A percentile compares a stretch with the other conserved stretches of the same genome.
phyloP scores from a whole-genome alignment of 176 grass and related monocot genomes.

The Olyra latifolia region DNA sequence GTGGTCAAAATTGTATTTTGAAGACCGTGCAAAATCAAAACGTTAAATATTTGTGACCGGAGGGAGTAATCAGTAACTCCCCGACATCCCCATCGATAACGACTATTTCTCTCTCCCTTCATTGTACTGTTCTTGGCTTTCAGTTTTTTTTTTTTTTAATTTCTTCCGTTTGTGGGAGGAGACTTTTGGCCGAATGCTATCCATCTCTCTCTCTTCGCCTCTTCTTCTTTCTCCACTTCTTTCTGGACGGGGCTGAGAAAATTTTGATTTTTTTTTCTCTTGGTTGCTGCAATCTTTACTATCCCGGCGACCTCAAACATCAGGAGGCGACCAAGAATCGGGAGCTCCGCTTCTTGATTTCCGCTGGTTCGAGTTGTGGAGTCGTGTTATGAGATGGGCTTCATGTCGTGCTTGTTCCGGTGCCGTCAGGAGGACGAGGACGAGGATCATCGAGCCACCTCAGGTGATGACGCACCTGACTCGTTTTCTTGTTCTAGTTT shows the following conservation, averaged over 20 bases:
- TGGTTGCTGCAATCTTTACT: conserved; percentile 1
- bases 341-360: conserved; percentile 3
- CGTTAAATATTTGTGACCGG: no score
- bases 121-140: conserved; percentile 11
- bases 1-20: no score
- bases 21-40: no score
- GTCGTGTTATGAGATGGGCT: conserved; percentile 44
- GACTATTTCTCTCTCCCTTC: conserved; percentile 23
- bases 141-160: not conserved
- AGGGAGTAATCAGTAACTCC: no score
- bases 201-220: conserved; percentile 6
- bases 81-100: conserved; percentile 31
- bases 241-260: conserved; percentile 10
- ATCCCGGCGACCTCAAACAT: not conserved
- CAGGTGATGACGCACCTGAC: conserved; percentile 35
- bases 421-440: conserved; percentile 27
- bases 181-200: conserved; percentile 41
- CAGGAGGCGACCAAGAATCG: not conserved
- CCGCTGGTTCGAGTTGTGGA: not conserved
- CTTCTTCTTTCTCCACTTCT: not conserved
- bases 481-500: not conserved
- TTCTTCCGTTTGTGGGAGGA: not conserved
- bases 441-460: conserved; percentile 12
- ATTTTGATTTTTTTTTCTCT: conserved; percentile 16
- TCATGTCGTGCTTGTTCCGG: conserved; percentile 50